Conservation (phyloP, 2,329 filamentous ascomycete species). For the Neurospora crassa region DNA sequence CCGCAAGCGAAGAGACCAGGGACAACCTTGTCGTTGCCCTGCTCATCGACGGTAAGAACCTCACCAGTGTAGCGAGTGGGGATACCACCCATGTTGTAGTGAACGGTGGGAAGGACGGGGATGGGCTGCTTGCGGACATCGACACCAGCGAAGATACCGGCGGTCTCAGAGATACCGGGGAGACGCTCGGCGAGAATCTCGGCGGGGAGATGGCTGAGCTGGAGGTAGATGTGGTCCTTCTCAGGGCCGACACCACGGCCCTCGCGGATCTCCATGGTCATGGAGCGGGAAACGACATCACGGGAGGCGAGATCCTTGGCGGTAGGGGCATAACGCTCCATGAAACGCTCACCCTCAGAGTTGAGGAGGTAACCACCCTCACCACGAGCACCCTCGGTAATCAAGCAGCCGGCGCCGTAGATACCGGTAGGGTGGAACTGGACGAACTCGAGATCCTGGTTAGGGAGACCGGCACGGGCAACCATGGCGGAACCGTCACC, state of each 20-base stretch:
- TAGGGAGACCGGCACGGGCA: slow-evolving; percentile 89
- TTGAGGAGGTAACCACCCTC: slow-evolving; percentile 97
- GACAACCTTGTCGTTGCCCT: slow-evolving; percentile 85
- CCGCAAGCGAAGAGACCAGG: slow-evolving; percentile 93
- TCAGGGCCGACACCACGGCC: slow-evolving; percentile 94
- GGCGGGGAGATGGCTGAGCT: slow-evolving; percentile 87
- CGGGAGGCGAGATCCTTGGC: slow-evolving; percentile 95
- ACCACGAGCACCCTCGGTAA: slow-evolving; percentile 94
- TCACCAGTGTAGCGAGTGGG: slow-evolving; percentile 96
- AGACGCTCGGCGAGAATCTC: slow-evolving; percentile 93
- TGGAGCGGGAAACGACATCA: slow-evolving; percentile 93
- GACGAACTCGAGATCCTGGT: slow-evolving; percentile 99
- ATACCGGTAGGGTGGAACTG: slow-evolving; percentile 99
- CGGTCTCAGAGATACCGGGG: slow-evolving; percentile 96
- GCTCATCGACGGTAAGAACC: slow-evolving; percentile 78
- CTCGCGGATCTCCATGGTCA: slow-evolving; percentile 97
- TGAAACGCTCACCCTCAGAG: slow-evolving; percentile 96
- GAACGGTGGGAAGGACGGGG: slow-evolving; percentile 88
- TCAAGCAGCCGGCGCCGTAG: slow-evolving; percentile 95
- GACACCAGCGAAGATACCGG: slow-evolving; percentile 92
- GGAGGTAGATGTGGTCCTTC: slow-evolving; percentile 97
- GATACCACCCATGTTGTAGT: slow-evolving; percentile 99
- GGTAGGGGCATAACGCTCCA: slow-evolving; percentile 96
- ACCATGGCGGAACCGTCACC: slow-evolving; percentile 99
- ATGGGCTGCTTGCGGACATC: slow-evolving; percentile 97